Conservation (phyloP, 805 yeast species). For the Cyberlindnera euphorbiiphila region DNA sequence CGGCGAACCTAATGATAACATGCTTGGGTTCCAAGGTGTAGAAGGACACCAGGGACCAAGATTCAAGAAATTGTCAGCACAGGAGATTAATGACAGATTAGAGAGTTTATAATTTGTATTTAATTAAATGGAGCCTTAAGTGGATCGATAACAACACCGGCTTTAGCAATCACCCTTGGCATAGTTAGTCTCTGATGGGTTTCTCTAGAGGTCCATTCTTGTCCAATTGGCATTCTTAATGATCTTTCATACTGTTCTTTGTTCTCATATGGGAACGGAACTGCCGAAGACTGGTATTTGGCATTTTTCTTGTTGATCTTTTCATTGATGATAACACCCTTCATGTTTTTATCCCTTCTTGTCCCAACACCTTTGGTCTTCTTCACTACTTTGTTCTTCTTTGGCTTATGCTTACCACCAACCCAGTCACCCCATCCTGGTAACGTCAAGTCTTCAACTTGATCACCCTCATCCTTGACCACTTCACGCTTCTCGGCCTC, state of each 20-base stretch:
- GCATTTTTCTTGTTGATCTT: conserved; percentile 75
- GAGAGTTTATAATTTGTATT: conserved; percentile 62
- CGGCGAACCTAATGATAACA: conserved; percentile 74
- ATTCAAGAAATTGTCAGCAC: conserved; percentile 75
- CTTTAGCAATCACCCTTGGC: conserved; percentile 83
- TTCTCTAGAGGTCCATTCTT: conserved; percentile 89
- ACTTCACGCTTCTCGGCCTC: conserved; percentile 68
- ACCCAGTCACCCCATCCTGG: conserved; percentile 99
- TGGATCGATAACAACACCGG: conserved; percentile 89
- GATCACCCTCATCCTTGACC: conserved; percentile 76
- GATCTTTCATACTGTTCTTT: conserved; percentile 94
- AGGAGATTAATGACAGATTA: conserved; percentile 93
- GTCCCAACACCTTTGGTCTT: conserved; percentile 72
- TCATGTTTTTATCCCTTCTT: conserved; percentile 72
- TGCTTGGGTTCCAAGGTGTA: conserved; percentile 85
- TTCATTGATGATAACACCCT: conserved; percentile 88
- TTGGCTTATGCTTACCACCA: conserved; percentile 48
- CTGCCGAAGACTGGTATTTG: conserved; percentile 83
- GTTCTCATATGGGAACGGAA: conserved; percentile 92
- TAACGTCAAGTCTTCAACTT: conserved; percentile 76
- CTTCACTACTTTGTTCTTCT: conserved; percentile 59
- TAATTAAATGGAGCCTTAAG: conserved; percentile 77
- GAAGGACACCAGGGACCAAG: conserved; percentile 80
- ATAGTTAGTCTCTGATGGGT: conserved; percentile 84
- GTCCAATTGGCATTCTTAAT: conserved; percentile 92